Evolutionary conservation across 2,329 filamentous ascomycete species (phyloP).

Genomic region (Colletotrichum sp.): DNA sequence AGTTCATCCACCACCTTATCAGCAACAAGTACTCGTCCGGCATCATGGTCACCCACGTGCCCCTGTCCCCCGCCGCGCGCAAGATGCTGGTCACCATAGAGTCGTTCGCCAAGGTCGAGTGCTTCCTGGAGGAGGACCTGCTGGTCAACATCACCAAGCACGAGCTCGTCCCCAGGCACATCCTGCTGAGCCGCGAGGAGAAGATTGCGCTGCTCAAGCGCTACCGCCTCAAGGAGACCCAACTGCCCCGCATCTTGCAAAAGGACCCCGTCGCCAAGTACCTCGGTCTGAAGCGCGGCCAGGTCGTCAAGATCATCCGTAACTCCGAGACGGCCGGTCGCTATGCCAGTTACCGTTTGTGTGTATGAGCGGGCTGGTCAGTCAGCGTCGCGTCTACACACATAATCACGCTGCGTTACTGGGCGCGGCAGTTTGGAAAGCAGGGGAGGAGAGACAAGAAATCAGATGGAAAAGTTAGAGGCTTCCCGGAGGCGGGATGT

Average conservation of each 20-base stretch:
- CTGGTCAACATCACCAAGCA: slow-evolving; percentile 98
- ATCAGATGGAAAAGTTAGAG: background rate
- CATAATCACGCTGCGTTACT: background rate
- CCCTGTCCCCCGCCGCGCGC: slow-evolving; percentile 85
- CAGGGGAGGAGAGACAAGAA: background rate
- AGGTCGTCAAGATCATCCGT: slow-evolving; percentile 98
- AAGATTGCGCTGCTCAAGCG: slow-evolving; percentile 84
- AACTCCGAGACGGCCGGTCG: slow-evolving; percentile 94
- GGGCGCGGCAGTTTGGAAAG: background rate
- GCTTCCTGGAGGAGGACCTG: slow-evolving; percentile 94
- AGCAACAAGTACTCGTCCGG: slow-evolving; percentile 85
- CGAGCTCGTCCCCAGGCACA: slow-evolving; percentile 93
- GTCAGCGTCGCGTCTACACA: background rate
- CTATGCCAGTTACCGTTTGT: slow-evolving; percentile 90
- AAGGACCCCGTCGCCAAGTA: slow-evolving; percentile 94
- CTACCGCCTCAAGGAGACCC: slow-evolving; percentile 96
- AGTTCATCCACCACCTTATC: slow-evolving; percentile 83
- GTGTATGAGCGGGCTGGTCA: slow-evolving; percentile 50
- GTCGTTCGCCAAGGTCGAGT: slow-evolving; percentile 82
- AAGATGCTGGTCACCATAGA: slow-evolving; percentile 83
- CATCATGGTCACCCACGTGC: slow-evolving; percentile 84
- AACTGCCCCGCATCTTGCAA: slow-evolving; percentile 89
- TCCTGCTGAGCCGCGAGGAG: slow-evolving; percentile 88
- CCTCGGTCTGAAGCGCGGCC: slow-evolving; percentile 84
- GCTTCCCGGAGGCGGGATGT: background rate